Evolutionary conservation across 352 stramenopile genomes (phyloP).

Genomic region (Globisporangium iwayamae): DNA sequence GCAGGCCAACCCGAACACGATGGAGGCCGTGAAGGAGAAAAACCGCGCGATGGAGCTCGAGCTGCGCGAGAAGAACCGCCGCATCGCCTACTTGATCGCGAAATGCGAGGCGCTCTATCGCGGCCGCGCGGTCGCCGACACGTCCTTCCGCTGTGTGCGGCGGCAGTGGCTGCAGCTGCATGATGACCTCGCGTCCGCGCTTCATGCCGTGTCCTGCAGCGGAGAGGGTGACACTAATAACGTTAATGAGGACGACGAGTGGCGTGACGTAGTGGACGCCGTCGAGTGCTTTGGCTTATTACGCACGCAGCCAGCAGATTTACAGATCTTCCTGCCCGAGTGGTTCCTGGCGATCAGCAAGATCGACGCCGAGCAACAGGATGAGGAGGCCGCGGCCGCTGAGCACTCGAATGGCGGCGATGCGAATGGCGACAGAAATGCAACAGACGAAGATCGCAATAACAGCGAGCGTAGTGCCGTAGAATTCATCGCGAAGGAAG

Average conservation of each 20-base stretch:
- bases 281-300: conserved; percentile 44
- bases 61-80: conserved; percentile 79
- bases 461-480: background rate
- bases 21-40: conserved; percentile 66
- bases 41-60: conserved; percentile 77
- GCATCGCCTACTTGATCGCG: conserved; percentile 55
- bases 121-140: conserved; percentile 38
- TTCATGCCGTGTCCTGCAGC: conserved; percentile 17
- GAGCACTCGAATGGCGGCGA: background rate
- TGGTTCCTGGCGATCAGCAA: conserved; percentile 67
- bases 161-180: conserved; percentile 65
- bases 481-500: conserved; percentile 25
- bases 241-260: conserved; percentile 23
- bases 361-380: conserved; percentile 32
- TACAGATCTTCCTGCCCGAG: conserved; percentile 56
- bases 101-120: conserved; percentile 75
- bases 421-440: conserved; percentile 3
- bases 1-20: conserved; percentile 70
- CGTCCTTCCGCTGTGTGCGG: conserved; percentile 52
- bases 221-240: conserved; percentile 1
- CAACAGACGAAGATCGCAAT: conserved; percentile 14
- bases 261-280: conserved; percentile 28
- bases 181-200: conserved; percentile 42
- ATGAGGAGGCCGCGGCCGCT: conserved; percentile 11
- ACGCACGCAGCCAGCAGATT: conserved; percentile 33